Evolutionary conservation across 768 basidiomycete genomes (phyloP), one percentile per base, ranked within the genome.

Genomic region (Crepidotus variabilis): DNA sequence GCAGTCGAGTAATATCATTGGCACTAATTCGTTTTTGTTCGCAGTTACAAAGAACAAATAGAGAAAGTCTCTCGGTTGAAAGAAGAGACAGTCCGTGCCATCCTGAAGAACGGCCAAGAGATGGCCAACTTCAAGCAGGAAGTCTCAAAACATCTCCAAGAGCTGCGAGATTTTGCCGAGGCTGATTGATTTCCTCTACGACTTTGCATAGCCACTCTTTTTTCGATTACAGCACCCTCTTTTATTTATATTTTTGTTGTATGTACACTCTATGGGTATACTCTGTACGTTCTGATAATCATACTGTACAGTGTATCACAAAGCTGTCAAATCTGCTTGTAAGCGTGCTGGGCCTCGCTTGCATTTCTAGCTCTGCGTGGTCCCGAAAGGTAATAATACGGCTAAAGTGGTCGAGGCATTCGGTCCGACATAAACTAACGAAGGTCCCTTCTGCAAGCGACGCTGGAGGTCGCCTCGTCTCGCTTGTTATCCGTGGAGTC

Each of bases 61-160:
- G 88, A 89, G 58, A 89, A 87, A 64, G 83, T 88, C 20, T 78
- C 81, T 48, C 81, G 88, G 50, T 66, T 92, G 24, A 87, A 84
- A 61, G 90, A 93, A 54, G 90, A 91, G 62, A 91, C 88, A 0
- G 81, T 90, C 47, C 83, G 88, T 0, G 87, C 86, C 16, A 90
- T 93, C 57, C 81, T 89, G 56, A 92, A 91, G 77, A 91, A 86
- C 68, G 88, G 87, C 63, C 88, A 87, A 59, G 91, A 92, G 59
- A 89, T 92, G 34, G 87, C 85, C 14, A 78, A 84, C 64, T 92
- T 92, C 76, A 91, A 91, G 70, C 82, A 87, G 53, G 87, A 87
- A 57, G 83, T 91, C 11, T 88, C 89, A 45, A 80, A 80, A 53
- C 84, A 86, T 63, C 77, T 93, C 24, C 78, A 80, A 61, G 81